These are phyloP conservation scores for Aspergillus chevalieri DNA, from an alignment of 2,329 filamentous ascomycete genomes.

Conservation along the genomic window DNA sequence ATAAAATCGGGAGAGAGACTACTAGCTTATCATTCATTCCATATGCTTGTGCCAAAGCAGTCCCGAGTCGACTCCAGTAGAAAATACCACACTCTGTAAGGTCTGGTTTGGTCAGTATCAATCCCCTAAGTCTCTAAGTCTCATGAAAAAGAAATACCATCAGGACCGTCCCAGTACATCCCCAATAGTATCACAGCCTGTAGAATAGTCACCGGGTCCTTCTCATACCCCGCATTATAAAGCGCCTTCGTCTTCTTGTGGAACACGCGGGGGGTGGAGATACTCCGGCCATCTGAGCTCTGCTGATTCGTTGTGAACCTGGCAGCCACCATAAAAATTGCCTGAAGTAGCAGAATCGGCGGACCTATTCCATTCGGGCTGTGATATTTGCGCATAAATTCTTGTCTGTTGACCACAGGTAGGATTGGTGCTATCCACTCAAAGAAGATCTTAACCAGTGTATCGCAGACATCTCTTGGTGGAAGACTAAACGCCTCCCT, in stretches of 20 bases:
- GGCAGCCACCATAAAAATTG: slow-evolving; percentile 9
- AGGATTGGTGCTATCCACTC: slow-evolving; percentile 8
- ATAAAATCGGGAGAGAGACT: not conserved
- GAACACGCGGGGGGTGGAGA: slow-evolving; percentile 5
- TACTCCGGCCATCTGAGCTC: not conserved
- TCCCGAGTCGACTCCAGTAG: slow-evolving; percentile 12
- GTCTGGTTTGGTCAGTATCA: slow-evolving; percentile 4
- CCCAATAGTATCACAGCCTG: slow-evolving; percentile 9
- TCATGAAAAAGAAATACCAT: slow-evolving; percentile 5
- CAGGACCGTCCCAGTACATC: slow-evolving; percentile 10
- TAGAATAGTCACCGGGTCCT: slow-evolving; percentile 1
- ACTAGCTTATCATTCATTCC: slow-evolving; percentile 6
- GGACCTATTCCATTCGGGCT: not conserved
- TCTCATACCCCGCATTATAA: slow-evolving; percentile 10
- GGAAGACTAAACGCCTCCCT: slow-evolving; percentile 9
- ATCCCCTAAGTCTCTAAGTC: not conserved
- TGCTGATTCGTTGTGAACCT: not conserved
- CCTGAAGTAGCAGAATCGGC: slow-evolving; percentile 9
- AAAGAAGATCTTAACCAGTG: slow-evolving; percentile 8
- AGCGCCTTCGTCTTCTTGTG: slow-evolving; percentile 11
- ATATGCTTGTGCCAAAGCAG: slow-evolving; percentile 8
- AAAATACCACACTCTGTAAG: slow-evolving; percentile 11
- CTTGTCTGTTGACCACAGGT: slow-evolving; percentile 6
- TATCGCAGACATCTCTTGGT: slow-evolving; percentile 1
- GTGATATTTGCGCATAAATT: slow-evolving; percentile 8